These are phyloP conservation scores for Trichophaea hybrida DNA, from an alignment of 2,329 filamentous ascomycete genomes.

Conservation along the genomic window DNA sequence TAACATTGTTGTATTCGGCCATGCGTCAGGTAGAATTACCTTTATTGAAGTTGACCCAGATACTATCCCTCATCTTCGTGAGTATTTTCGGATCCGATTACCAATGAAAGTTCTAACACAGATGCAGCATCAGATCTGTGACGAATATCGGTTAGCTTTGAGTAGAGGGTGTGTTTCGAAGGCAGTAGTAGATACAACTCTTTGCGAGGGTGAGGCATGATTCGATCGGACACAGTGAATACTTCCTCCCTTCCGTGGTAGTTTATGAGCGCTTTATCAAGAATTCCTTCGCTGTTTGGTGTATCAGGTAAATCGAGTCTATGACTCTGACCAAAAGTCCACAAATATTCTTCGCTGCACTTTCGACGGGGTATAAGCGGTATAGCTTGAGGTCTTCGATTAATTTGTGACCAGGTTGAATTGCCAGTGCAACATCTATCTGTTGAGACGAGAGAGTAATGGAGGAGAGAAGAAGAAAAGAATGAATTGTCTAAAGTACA, in stretches of 20 bases:
- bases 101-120: too few species aligned
- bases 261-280: neutral
- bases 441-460: too few species aligned
- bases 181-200: conserved; percentile 4
- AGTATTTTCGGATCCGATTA: too few species aligned
- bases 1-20: too few species aligned
- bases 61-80: too few species aligned
- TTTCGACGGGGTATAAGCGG: conserved; percentile 12
- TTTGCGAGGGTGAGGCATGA: conserved; percentile 4
- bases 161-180: conserved; percentile 6
- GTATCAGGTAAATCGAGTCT: conserved; percentile 21
- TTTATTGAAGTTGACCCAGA: too few species aligned
- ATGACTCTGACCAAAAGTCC: conserved; percentile 22
- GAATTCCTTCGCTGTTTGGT: conserved; percentile 24
- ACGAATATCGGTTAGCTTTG: too few species aligned
- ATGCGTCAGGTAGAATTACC: too few species aligned
- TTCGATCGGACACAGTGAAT: neutral
- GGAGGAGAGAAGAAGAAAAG: too few species aligned
- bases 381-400: conserved; percentile 19
- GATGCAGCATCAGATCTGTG: too few species aligned
- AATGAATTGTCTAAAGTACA: too few species aligned
- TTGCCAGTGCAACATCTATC: conserved; percentile 18
- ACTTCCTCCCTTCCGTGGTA: neutral
- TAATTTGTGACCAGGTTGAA: conserved; percentile 2
- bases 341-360: conserved; percentile 19